Base-by-base conservation (phyloP, 345 rosid genomes). In the Leavenworthia alabamica region DNA sequence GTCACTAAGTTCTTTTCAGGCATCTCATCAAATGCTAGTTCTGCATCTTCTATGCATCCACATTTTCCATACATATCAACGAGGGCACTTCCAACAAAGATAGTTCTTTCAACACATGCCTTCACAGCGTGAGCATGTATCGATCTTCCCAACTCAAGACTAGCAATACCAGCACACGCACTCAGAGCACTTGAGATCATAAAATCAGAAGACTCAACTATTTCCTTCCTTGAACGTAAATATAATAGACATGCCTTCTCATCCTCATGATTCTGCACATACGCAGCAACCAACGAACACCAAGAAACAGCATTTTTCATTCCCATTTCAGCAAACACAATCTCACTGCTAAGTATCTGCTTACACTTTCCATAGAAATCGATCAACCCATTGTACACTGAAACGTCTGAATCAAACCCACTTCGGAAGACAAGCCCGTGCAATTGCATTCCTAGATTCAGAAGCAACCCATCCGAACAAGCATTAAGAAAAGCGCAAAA, bases 41-140 rank as follows among this genome's bases (percentile, higher is more conserved):
- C 79, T 3, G 86, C 66, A 54, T 88, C 86, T 19, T 80, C 73
- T 28, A 82, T 74, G 31, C 85, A 77, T 54, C 96, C 98, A 35
- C 98, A 88, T 82, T 88, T 90, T n/a, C 97, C 96, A 29, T 90
- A 90, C 94, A 90, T 83, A 70, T 88, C 90, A 71, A 88, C 84
- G 1, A 88, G 81, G 7, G 96, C 86, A 71, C 86, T 84, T 29
- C 90, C 82, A 2, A 91, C 95, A 64, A 82, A 86, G 23, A 84
- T 47, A 67, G 82, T 81, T 56, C 56, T 75, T 23, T 77, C 89
- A 19, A 79, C 66, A 8, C 96, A 86, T 13, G 82, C 85, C 72
- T 91, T 91, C 31, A 81, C 80, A 5, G 91, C 83, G 8, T 82
- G 80, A 29, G 79, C 89, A 51, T 86, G 95, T 46, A 83, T 68